phyloP scores from a whole-genome alignment of 2,329 filamentous ascomycete species.

The Scedosporium minutisporum region DNA sequence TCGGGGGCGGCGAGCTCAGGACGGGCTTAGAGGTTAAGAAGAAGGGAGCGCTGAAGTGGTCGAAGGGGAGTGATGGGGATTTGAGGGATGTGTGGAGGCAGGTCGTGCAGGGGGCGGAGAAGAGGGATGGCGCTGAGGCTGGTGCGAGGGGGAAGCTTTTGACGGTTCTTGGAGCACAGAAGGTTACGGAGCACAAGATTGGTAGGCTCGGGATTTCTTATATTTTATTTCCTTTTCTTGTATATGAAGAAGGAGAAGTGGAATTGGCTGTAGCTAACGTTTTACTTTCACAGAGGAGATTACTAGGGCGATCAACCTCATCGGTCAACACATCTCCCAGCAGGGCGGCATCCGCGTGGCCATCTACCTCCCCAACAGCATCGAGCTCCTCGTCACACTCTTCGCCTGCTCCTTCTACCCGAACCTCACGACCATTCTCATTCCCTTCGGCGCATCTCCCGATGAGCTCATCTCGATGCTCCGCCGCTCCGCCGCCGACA shows the following conservation, averaged over 20 bases:
- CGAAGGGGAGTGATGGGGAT: constrained; percentile 75
- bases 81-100: constrained; percentile 83
- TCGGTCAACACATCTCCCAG: constrained; percentile 68
- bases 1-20: constrained; percentile 74
- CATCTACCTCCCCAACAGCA: constrained; percentile 84
- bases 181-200: constrained; percentile 61
- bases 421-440: constrained; percentile 69
- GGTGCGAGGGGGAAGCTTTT: constrained; percentile 63
- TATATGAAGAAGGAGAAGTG: background rate
- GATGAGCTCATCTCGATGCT: constrained; percentile 63
- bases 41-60: constrained; percentile 70
- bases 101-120: constrained; percentile 51
- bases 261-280: background rate
- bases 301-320: constrained; percentile 76
- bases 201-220: constrained; percentile 30
- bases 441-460: constrained; percentile 72
- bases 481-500: constrained; percentile 63
- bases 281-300: constrained; percentile 45
- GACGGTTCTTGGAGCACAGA: constrained; percentile 69
- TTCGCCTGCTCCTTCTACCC: constrained; percentile 84
- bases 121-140: constrained; percentile 38
- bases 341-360: constrained; percentile 69
- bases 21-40: constrained; percentile 75
- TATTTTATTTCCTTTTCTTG: background rate
- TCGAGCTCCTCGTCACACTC: constrained; percentile 72